These are phyloP conservation scores for Gorgonomyces haynaldii DNA, from an alignment of 192 early-diverging fungal genomes.

Conservation along the genomic window DNA sequence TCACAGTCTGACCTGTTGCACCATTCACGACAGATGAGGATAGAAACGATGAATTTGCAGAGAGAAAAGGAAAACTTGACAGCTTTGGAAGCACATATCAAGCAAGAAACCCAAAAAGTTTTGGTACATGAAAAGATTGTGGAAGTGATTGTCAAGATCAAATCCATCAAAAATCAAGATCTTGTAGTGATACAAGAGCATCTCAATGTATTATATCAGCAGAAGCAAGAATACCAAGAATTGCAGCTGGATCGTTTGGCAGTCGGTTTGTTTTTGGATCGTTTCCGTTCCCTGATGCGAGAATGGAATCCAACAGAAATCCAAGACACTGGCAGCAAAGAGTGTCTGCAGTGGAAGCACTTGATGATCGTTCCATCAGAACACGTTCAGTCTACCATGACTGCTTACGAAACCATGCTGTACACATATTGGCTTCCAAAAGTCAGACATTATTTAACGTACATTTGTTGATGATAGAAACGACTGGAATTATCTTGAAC, in stretches of 20 bases:
- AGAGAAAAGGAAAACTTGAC: background rate
- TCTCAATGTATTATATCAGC: too few relatives aligned
- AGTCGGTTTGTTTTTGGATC: slow-evolving; percentile 42
- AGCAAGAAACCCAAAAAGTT: too few relatives aligned
- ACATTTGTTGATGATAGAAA: slow-evolving; percentile 43
- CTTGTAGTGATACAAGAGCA: too few relatives aligned
- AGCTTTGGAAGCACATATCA: slow-evolving; percentile 11
- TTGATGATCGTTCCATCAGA: slow-evolving; percentile 32
- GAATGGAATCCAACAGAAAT: slow-evolving; percentile 57
- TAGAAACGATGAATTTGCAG: slow-evolving; percentile 23
- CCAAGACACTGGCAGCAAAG: slow-evolving; percentile 38
- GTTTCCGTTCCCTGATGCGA: slow-evolving; percentile 31
- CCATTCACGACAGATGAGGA: slow-evolving; percentile 39
- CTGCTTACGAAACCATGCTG: slow-evolving; percentile 67
- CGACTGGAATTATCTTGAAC: slow-evolving; percentile 53
- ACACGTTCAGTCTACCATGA: slow-evolving; percentile 35
- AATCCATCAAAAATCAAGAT: background rate
- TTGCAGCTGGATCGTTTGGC: slow-evolving; percentile 58
- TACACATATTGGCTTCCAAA: slow-evolving; percentile 66
- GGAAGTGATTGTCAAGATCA: too few relatives aligned
- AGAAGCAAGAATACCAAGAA: slow-evolving; percentile 39
- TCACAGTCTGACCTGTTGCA: slow-evolving; percentile 57
- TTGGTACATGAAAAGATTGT: slow-evolving; percentile 20
- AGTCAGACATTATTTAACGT: slow-evolving; percentile 68
- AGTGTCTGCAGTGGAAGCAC: slow-evolving; percentile 43